Conservation (phyloP, 208 protist species). For the Dictyostelium gargantuum region DNA sequence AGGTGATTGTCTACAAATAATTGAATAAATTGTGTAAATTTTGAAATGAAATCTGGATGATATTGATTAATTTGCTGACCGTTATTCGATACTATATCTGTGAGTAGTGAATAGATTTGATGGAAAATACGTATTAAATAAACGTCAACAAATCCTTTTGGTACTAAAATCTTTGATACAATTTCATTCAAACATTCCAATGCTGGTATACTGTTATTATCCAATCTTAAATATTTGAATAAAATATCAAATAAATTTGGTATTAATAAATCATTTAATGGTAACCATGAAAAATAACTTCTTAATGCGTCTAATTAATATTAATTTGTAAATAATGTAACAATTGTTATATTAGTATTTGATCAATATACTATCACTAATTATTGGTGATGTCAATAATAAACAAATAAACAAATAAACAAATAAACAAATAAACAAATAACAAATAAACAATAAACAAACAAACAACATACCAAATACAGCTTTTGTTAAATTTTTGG, state of each 20-base stretch:
- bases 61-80: neutral
- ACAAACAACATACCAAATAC: slow-evolving; percentile 54
- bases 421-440: neutral
- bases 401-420: too few species aligned
- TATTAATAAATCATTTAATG: slow-evolving; percentile 40
- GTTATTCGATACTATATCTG: neutral
- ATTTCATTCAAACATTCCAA: slow-evolving; percentile 55
- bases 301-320: slow-evolving; percentile 17
- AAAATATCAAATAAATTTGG: slow-evolving; percentile 38
- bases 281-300: slow-evolving; percentile 60
- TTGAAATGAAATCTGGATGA: neutral
- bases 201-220: slow-evolving; percentile 29
- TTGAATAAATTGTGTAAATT: slow-evolving; percentile 42
- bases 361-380: too few species aligned
- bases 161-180: slow-evolving; percentile 57
- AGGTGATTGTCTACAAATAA: slow-evolving; percentile 45
- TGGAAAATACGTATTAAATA: slow-evolving; percentile 42
- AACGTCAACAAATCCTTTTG: slow-evolving; percentile 45
- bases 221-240: slow-evolving; percentile 58
- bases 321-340: neutral
- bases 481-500: slow-evolving; percentile 16
- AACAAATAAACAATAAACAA: neutral
- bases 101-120: slow-evolving; percentile 26
- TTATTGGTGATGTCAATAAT: too few species aligned
- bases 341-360: too few species aligned